A percentile compares a stretch with the other conserved stretches of the same genome.
Conservation (phyloP, 2,329 filamentous ascomycete genomes). For the Colletotrichum salicis region DNA sequence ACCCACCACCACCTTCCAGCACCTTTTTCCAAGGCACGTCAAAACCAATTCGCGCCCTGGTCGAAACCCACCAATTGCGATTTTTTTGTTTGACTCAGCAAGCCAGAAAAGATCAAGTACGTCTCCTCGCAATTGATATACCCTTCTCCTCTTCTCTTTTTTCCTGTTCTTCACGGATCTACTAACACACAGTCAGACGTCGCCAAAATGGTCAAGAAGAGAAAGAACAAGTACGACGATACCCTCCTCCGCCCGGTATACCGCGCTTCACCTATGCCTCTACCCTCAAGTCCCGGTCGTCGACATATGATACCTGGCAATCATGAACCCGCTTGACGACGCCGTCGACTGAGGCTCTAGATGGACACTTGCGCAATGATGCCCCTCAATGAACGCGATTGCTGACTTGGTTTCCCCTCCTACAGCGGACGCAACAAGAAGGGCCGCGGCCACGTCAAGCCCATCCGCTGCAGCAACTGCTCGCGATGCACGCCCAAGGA, state of each 20-base stretch:
- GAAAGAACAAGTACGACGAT: conserved; percentile 71
- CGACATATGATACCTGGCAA: not conserved
- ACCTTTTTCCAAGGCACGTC: not conserved
- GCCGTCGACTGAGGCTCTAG: conserved; percentile 1
- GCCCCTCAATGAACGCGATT: not conserved
- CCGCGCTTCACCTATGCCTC: not conserved
- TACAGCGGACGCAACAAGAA: conserved; percentile 98
- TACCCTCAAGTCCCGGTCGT: not conserved
- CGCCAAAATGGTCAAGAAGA: conserved; percentile 78
- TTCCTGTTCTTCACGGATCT: conserved; percentile 37
- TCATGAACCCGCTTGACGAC: not conserved
- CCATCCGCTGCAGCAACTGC: conserved; percentile 84
- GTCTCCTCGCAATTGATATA: conserved; percentile 23
- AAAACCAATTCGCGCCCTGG: not conserved
- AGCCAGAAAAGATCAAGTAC: conserved; percentile 37
- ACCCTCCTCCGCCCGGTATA: conserved; percentile 10
- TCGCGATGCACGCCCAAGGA: conserved; percentile 95
- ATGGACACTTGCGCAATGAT: not conserved
- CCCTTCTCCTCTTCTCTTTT: conserved; percentile 21
- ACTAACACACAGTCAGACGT: conserved; percentile 56
- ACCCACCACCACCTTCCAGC: not conserved
- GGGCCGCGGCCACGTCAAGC: conserved; percentile 99
- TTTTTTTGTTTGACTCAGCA: conserved; percentile 36
- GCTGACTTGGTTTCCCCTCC: conserved; percentile 39
- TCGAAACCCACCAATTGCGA: conserved; percentile 10